Base-by-base conservation (phyloP, 2,329 filamentous ascomycete species). In the Fusarium sarcochroum region DNA sequence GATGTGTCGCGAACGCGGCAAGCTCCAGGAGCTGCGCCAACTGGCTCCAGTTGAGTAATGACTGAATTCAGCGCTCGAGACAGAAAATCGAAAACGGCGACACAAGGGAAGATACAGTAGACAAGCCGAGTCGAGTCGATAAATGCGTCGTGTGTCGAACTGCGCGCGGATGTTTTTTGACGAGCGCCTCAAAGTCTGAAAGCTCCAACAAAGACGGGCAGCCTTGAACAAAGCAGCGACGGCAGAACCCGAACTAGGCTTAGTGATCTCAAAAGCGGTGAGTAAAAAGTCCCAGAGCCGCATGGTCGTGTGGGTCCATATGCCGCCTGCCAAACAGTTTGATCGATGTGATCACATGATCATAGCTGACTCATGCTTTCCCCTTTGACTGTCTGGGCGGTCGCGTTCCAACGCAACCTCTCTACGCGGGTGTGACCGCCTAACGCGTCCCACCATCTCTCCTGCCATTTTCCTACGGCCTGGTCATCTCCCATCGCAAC, bases 351-450 rank as follows among this genome's bases (percentile, higher is more conserved):
- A 40, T 66, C 66, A 63, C 61, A 40, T 69, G 66, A 69, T 18
- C 34, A 13, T 20, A 18, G 32, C 54, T 56, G 37, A 47, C 46
- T 50, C 51, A 48, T 53, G 35, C 27, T 30, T 13, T 13, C 27
- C 27, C 32, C 30, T 20, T 62, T n/a, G 32, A 42, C 7, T 53
- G 27, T 32, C 20, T 32, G 27, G 35, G 21, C 20, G 23, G 30
- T 58, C 67, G 68, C 67, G 67, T 70, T 34, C 23, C 40, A 55
- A 60, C 48, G 63, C 62, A 68, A 72, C 70, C 75, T 73, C 75
- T 76, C 73, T 76, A 76, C 75, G 75, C 75, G 75, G 68, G 59
- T 59, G 57, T 62, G 68, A 54, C 63, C 63, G 32, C 49, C 25
- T 66, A 73, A 73, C 75, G 75, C 75, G 75, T 76, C 72, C 44